phyloP scores from a whole-genome alignment of 176 grass and related monocot genomes.

The Otatea glauca region DNA sequence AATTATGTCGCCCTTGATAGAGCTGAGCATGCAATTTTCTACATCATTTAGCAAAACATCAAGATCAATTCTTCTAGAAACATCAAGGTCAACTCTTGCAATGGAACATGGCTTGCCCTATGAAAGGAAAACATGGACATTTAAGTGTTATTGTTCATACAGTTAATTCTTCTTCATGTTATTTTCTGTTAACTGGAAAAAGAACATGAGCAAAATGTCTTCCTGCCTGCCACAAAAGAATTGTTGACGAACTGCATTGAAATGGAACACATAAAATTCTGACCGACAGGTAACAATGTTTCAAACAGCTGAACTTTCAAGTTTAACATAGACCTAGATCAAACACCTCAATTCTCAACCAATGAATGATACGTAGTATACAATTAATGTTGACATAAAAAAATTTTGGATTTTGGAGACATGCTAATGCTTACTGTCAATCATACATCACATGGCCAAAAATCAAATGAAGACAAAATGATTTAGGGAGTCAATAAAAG shows the following conservation, averaged over 20 bases:
- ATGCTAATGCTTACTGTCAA: neutral
- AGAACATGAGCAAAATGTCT: neutral
- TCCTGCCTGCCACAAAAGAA: neutral
- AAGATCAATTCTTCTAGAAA: neutral
- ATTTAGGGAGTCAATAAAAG: conserved; percentile 34
- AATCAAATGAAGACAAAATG: neutral
- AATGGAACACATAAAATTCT: neutral
- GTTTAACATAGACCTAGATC: neutral
- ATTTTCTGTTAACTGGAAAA: neutral
- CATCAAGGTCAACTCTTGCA: neutral
- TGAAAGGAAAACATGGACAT: neutral
- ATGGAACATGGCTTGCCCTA: neutral
- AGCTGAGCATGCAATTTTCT: neutral
- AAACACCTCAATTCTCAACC: conserved; percentile 26
- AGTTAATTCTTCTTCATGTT: neutral
- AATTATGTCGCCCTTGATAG: neutral
- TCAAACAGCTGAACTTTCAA: neutral
- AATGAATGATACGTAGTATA: neutral
- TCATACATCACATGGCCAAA: conserved; percentile 3
- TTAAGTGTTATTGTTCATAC: neutral
- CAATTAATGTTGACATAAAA: neutral
- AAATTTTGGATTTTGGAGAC: conserved; percentile 12
- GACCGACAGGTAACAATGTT: neutral
- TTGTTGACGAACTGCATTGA: conserved; percentile 1
- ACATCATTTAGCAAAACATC: neutral